Conservation (phyloP, 306 rosid species). For the Bauhinia variegata region DNA sequence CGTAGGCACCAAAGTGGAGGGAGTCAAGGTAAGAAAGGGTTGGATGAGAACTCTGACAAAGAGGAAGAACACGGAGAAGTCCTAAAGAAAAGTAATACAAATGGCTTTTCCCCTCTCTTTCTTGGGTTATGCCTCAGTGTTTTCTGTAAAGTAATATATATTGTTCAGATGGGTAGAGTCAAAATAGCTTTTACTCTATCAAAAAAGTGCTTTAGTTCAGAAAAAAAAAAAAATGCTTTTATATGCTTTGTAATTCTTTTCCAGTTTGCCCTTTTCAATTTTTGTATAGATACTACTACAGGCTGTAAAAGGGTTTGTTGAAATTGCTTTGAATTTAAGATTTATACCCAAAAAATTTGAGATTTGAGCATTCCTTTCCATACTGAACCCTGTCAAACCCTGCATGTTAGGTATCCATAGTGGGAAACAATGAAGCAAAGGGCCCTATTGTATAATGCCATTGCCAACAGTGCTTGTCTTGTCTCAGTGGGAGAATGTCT, state of each 20-base stretch:
- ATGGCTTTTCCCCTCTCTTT: conserved; percentile 23
- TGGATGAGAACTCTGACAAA: conserved; percentile 89
- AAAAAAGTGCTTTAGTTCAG: conserved; percentile 49
- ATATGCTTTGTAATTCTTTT: conserved; percentile 41
- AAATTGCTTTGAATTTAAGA: conserved; percentile 48
- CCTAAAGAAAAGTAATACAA: conserved; percentile 44
- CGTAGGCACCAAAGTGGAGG: conserved; percentile 73
- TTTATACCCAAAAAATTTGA: conserved; percentile 36
- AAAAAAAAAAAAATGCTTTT: conserved; percentile 22
- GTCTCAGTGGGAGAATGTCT: conserved; percentile 51
- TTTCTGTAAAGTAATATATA: conserved; percentile 54
- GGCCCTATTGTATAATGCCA: conserved; percentile 53
- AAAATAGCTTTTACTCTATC: conserved; percentile 57
- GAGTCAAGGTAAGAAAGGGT: conserved; percentile 77
- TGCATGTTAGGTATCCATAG: conserved; percentile 59
- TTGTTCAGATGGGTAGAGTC: conserved; percentile 53
- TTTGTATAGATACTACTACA: conserved; percentile 39
- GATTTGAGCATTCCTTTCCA: conserved; percentile 27
- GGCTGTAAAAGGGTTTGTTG: conserved; percentile 57
- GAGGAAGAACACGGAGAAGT: conserved; percentile 60
- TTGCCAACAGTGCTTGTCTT: conserved; percentile 48
- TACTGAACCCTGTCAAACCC: conserved; percentile 41
- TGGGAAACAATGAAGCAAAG: conserved; percentile 73
- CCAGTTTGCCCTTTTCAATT: not conserved
- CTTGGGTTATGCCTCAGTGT: conserved; percentile 45